Percentiles rank a stretch among this genome's conserved stretches.
Conservation (phyloP, 2,329 filamentous ascomycete species). For the Scedosporium aurantiacum region DNA sequence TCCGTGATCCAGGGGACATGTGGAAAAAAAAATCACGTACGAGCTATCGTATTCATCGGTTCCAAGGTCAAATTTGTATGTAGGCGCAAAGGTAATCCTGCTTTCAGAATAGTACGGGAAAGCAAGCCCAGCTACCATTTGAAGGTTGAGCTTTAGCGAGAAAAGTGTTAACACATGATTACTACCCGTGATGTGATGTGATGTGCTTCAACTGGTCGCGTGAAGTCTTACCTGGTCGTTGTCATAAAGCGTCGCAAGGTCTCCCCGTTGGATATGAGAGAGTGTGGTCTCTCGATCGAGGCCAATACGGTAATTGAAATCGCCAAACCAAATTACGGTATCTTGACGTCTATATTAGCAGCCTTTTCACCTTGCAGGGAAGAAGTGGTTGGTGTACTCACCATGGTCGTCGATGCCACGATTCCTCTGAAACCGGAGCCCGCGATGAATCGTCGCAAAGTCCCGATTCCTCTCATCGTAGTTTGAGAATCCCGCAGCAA, state of each 20-base stretch:
- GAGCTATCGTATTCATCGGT: slow-evolving; percentile 87
- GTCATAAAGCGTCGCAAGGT: slow-evolving; percentile 72
- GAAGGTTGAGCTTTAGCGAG: slow-evolving; percentile 63
- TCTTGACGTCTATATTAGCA: slow-evolving; percentile 25
- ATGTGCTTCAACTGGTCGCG: not conserved
- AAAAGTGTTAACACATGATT: not conserved
- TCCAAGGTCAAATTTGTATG: slow-evolving; percentile 90
- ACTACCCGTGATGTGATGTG: not conserved
- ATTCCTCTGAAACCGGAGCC: slow-evolving; percentile 83
- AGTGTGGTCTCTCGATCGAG: slow-evolving; percentile 68
- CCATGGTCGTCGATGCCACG: slow-evolving; percentile 85
- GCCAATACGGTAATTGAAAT: slow-evolving; percentile 97
- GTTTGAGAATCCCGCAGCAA: slow-evolving; percentile 91
- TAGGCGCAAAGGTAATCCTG: slow-evolving; percentile 77
- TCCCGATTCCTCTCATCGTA: slow-evolving; percentile 94
- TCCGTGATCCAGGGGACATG: too few species aligned
- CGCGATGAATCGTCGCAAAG: slow-evolving; percentile 78
- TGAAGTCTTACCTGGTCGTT: slow-evolving; percentile 63
- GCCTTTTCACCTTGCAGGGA: slow-evolving; percentile 12
- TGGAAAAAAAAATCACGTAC: too few species aligned
- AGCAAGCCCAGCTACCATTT: slow-evolving; percentile 86
- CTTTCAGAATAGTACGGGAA: slow-evolving; percentile 91
- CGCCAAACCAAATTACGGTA: slow-evolving; percentile 85
- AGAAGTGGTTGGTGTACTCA: slow-evolving; percentile 18
- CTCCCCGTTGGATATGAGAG: slow-evolving; percentile 57